Conservation (phyloP, 495 filamentous ascomycete species). For the Talaromyces ruber region DNA sequence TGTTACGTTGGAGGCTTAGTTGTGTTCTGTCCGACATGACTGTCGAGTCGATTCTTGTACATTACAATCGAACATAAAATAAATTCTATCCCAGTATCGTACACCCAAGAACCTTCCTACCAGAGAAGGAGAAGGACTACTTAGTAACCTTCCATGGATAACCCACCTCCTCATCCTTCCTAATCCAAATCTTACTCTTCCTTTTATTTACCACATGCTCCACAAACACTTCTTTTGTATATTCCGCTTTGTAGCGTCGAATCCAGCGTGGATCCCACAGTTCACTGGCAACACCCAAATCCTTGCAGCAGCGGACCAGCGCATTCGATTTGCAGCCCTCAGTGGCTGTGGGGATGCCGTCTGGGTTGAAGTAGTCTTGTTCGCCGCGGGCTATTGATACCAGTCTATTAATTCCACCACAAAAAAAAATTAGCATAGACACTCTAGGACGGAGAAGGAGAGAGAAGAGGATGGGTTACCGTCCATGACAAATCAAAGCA, state of each 20-base stretch:
- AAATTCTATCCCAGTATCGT: background rate
- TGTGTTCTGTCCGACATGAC: background rate
- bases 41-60: background rate
- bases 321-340: constrained; percentile 98
- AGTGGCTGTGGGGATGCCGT: constrained; percentile 91
- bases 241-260: constrained; percentile 54
- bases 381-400: constrained; percentile 91
- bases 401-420: constrained; percentile 52
- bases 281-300: constrained; percentile 89
- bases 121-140: background rate
- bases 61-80: background rate
- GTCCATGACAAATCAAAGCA: constrained; percentile 79
- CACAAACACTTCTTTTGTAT: constrained; percentile 70
- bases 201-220: constrained; percentile 81
- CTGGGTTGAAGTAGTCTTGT: constrained; percentile 86
- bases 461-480: constrained; percentile 39
- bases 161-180: constrained; percentile 71
- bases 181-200: constrained; percentile 76
- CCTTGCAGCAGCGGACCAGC: constrained; percentile 94
- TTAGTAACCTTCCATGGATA: constrained; percentile 75
- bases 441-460: background rate
- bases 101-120: too few relatives aligned
- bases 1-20: background rate
- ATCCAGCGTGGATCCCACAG: constrained; percentile 96
- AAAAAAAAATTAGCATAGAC: background rate